Percentiles rank a stretch among this genome's conserved stretches.
phyloP scores from a whole-genome alignment of 352 stramenopile species.

The Phytophthora rubi region DNA sequence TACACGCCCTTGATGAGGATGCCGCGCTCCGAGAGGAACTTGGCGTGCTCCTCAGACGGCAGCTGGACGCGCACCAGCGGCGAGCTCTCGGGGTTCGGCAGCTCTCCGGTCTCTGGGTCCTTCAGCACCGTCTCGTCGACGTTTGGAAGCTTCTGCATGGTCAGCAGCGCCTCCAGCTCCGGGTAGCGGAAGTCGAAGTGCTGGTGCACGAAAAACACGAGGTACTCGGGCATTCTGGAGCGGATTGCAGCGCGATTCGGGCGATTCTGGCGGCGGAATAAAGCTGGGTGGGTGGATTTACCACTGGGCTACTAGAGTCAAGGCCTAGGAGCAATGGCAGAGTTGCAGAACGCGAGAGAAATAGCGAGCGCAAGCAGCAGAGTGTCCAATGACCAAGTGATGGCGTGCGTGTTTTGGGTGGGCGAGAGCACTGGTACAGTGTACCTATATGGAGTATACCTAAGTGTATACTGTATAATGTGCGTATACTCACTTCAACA shows the following conservation, averaged over 20 bases:
- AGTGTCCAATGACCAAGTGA: not conserved
- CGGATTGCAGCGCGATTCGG: not conserved
- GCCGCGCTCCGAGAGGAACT: constrained; percentile 78
- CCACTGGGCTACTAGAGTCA: not conserved
- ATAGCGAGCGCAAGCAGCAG: too few species aligned
- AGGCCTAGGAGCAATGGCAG: not conserved
- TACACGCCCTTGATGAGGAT: constrained; percentile 88
- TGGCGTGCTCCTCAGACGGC: constrained; percentile 63
- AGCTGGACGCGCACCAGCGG: constrained; percentile 71
- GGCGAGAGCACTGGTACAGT: constrained; percentile 21
- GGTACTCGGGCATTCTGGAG: constrained; percentile 66
- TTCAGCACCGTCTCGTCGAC: constrained; percentile 42
- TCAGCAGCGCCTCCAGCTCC: constrained; percentile 78
- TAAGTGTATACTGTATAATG: too few species aligned
- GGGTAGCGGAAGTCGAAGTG: constrained; percentile 87
- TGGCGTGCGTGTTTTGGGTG: constrained; percentile 10
- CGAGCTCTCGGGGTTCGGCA: constrained; percentile 58
- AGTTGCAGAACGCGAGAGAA: too few species aligned
- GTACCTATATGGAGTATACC: not conserved
- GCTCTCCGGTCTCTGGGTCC: constrained; percentile 31
- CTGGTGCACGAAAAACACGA: constrained; percentile 85
- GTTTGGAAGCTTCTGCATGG: constrained; percentile 56
- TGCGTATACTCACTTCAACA: constrained; percentile 13
- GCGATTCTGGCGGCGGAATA: not conserved
- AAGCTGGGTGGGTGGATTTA: not conserved